These are phyloP conservation scores for Wallacemonas collosoma DNA, from an alignment of 208 protist genomes.

Conservation along the genomic window DNA sequence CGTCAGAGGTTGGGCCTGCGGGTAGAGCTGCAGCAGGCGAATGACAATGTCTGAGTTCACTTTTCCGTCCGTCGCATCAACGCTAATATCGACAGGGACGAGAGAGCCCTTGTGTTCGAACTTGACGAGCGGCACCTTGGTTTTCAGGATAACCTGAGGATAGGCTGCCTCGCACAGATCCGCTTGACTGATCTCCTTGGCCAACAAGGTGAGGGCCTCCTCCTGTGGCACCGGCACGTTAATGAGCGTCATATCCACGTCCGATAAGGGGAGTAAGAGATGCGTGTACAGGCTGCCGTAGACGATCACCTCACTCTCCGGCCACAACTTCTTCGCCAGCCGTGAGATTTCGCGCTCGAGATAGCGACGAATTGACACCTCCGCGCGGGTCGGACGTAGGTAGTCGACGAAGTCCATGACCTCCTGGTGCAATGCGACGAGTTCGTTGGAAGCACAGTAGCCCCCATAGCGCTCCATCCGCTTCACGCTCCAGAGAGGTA, in stretches of 20 bases:
- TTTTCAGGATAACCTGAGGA: slow-evolving; percentile 90
- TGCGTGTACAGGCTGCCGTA: slow-evolving; percentile 90
- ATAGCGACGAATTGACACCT: slow-evolving; percentile 76
- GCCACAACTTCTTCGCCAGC: slow-evolving; percentile 74
- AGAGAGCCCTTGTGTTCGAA: slow-evolving; percentile 74
- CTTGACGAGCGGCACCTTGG: slow-evolving; percentile 94
- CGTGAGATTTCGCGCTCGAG: slow-evolving; percentile 60
- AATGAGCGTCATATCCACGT: slow-evolving; percentile 85
- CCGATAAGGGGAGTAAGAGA: slow-evolving; percentile 83
- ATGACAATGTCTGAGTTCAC: slow-evolving; percentile 78
- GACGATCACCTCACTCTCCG: slow-evolving; percentile 65
- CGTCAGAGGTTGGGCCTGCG: slow-evolving; percentile 78
- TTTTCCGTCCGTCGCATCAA: slow-evolving; percentile 83
- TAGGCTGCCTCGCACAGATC: slow-evolving; percentile 67
- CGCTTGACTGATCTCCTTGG: slow-evolving; percentile 57
- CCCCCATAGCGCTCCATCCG: slow-evolving; percentile 45
- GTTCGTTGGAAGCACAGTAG: slow-evolving; percentile 48
- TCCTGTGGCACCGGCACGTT: slow-evolving; percentile 55
- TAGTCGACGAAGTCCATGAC: slow-evolving; percentile 82
- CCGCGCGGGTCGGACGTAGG: slow-evolving; percentile 71
- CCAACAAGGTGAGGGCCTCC: slow-evolving; percentile 67
- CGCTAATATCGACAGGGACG: slow-evolving; percentile 91
- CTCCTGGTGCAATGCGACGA: slow-evolving; percentile 86
- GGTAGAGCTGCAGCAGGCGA: slow-evolving; percentile 62
- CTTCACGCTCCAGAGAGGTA: slow-evolving; percentile 41